Conservation (phyloP, 192 early-diverging fungal genomes). For the Cetraspora pellucida region DNA sequence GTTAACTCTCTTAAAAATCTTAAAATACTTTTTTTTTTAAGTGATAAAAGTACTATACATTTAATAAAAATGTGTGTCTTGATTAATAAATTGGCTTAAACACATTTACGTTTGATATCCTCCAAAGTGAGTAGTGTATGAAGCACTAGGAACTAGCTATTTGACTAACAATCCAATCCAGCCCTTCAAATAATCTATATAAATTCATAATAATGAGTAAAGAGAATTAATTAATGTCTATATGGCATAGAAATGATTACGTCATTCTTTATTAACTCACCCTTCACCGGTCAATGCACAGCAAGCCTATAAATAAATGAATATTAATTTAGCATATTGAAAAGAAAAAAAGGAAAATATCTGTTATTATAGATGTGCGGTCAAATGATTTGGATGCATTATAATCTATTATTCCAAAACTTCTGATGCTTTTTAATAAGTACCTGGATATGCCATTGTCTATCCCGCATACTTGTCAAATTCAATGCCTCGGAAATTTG, state of each 20-base stretch:
- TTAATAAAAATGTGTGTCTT: too few species aligned
- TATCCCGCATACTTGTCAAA: constrained; percentile 59
- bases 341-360: background rate
- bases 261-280: constrained; percentile 39
- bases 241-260: background rate
- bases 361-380: background rate
- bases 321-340: too few species aligned
- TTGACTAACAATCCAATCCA: constrained; percentile 64
- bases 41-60: too few species aligned
- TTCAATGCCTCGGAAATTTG: constrained; percentile 65
- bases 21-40: too few species aligned
- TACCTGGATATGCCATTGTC: constrained; percentile 76
- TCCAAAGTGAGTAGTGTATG: too few species aligned
- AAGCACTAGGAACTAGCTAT: constrained; percentile 32
- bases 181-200: constrained; percentile 56
- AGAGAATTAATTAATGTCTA: constrained; percentile 3
- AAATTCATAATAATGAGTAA: constrained; percentile 10
- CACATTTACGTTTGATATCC: too few species aligned
- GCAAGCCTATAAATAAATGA: constrained; percentile 51
- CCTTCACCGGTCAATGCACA: constrained; percentile 70
- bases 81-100: too few species aligned
- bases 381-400: background rate
- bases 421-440: background rate
- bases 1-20: too few species aligned
- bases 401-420: background rate